Evolutionary conservation across 2,329 filamentous ascomycete genomes (phyloP), one percentile per base, ranked within the genome.

Genomic region (Beauveria varroae): DNA sequence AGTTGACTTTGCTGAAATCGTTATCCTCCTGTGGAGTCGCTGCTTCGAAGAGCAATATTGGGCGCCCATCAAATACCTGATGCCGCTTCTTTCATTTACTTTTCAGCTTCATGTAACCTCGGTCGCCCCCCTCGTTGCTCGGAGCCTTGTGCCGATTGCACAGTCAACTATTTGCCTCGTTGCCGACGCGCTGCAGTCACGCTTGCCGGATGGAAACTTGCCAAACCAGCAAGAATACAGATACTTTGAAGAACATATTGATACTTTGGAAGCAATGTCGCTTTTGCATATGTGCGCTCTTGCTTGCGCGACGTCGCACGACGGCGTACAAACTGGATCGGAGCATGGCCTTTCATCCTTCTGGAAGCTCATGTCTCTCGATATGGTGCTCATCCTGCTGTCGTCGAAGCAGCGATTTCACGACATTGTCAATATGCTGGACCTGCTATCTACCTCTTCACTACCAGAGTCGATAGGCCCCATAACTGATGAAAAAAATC

Each of bases 351-450:
- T 71, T 20, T 68, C 70, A 0, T 73, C 77, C 41, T 89, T 92
- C 67, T 95, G 90, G 90, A 81, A 78, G 63, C 74, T 79, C 43
- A 83, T 92, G 63, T 82, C 86, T 3, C 81, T 85, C 26, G 83
- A 89, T 50, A 86, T 89, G 64, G 81, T 88, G 10, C 74, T 90
- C 14, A 76, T 89, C 60, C 81, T 90, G 67, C 78, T 93, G 1
- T 86, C 83, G 63, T 83, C 83, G 34, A 86, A 86, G 60, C 88
- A 92, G 63, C 82, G 83, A 1, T 74, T 85, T 0, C 71, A 77
- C 1, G 86, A 91, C 55, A 86, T 90, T 58, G 74, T 83, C 1
- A 77, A 81, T 30, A 87, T 87, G 76, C 75, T 93, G 9, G 79
- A 81, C 28, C 78, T 93, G 53, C 75, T 95, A 2, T 80, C 81